A percentile compares a stretch with the other conserved stretches of the same genome.
phyloP scores from a whole-genome alignment of 306 rosid species.

The Erythrophleum fordii region DNA sequence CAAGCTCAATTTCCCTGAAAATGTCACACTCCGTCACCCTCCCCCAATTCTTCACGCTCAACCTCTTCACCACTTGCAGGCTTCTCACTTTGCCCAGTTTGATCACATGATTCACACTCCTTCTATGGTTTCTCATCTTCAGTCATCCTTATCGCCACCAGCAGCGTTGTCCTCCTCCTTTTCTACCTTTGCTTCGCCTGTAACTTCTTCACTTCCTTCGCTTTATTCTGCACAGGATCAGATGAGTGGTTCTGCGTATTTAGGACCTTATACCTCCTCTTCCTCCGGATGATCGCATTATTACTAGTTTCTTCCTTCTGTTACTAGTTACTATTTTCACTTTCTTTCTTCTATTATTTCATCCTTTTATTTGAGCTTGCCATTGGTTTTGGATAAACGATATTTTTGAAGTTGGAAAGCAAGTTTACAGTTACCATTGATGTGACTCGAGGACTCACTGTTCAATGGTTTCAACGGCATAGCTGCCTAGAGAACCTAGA shows the following conservation, averaged over 20 bases:
- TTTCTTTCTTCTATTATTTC: background rate
- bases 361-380: background rate
- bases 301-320: background rate
- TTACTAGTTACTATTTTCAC: no score
- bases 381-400: background rate
- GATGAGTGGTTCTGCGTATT: background rate
- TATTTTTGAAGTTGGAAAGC: background rate
- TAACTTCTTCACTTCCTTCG: slow-evolving; percentile 20
- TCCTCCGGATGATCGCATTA: slow-evolving; percentile 6
- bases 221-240: slow-evolving; percentile 13
- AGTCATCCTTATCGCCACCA: slow-evolving; percentile 27
- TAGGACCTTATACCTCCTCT: slow-evolving; percentile 20
- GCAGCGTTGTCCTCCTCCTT: slow-evolving; percentile 18
- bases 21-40: slow-evolving; percentile 46
- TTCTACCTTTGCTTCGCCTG: slow-evolving; percentile 29
- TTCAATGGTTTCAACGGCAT: background rate
- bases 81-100: background rate
- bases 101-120: slow-evolving; percentile 43
- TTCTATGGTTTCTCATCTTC: slow-evolving; percentile 40
- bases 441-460: background rate
- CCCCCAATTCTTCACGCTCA: slow-evolving; percentile 39
- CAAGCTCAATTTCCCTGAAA: slow-evolving; percentile 73
- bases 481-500: background rate
- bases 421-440: background rate
- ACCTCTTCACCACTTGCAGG: slow-evolving; percentile 27